Base-by-base conservation (phyloP, 495 filamentous ascomycete species). In the Podospora fimiseda region DNA sequence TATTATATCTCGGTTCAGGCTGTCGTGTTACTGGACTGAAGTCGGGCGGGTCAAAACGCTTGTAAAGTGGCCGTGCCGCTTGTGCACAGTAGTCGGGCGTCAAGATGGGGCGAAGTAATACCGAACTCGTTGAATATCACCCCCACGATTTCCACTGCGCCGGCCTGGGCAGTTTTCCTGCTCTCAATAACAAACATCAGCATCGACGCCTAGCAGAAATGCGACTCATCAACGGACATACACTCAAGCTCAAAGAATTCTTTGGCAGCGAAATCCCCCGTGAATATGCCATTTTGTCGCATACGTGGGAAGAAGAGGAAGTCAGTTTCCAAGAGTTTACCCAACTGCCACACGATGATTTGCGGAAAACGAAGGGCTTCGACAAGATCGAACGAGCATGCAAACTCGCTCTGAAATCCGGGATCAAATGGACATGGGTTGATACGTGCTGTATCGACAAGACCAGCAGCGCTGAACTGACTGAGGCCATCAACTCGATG, bases 401-500 rank as follows among this genome's bases (percentile, higher is more conserved):
- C 27, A 5, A 47, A 2, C 30, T 45, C 37, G 51, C 36, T 2
- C 4, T 14, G 13, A 13, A 20, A 13, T 14, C 38, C 2, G 43
- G 33, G 8, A 8, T 1, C 2, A 37, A 18, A 0, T 70, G 66
- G 57, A 62, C 57, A n/a, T 74, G 70, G 72, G 57, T 75, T 2
- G 70, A 75, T 33, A 72, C 70, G 1, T 74, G 68, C 47, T 75
- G 72, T 42, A 74, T 73, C 50, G 62, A 74, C 51, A 74, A 75
- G 20, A 56, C 50, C 1, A 70, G 62, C 50, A 71, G 68, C 30
- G 65, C 64, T 3, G 70, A 76, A 50, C 59, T 73, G 4, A 56
- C 53, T 18, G 70, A 74, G 50, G 64, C 66, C 21, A 73, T 78
- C 27, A 78, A 76, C 45, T 74, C 70, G 3, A 78, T 78, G 74